phyloP scores from a whole-genome alignment of 2,329 filamentous ascomycete species.

The Fonsecaea erecta region DNA sequence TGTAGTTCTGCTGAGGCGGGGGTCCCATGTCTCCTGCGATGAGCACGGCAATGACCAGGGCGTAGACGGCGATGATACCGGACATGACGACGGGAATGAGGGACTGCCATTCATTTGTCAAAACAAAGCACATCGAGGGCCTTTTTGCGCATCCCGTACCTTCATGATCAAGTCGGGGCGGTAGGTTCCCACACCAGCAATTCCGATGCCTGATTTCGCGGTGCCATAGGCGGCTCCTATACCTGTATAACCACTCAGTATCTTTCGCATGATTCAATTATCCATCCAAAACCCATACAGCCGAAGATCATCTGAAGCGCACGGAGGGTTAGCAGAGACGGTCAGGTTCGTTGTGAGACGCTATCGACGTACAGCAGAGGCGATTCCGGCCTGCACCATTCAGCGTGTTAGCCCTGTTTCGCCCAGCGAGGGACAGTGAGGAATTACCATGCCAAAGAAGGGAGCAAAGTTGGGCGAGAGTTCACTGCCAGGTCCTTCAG shows the following conservation, averaged over 20 bases:
- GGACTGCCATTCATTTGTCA: conserved; percentile 44
- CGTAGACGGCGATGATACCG: conserved; percentile 98
- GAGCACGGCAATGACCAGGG: conserved; percentile 92
- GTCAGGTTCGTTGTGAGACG: background rate
- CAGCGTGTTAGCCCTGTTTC: conserved; percentile 37
- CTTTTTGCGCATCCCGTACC: conserved; percentile 44
- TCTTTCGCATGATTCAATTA: background rate
- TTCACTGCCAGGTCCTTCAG: conserved; percentile 50
- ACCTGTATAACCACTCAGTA: conserved; percentile 51
- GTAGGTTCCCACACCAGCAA: conserved; percentile 69
- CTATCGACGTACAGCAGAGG: conserved; percentile 48
- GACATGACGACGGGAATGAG: conserved; percentile 77
- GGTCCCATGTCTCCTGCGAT: conserved; percentile 88
- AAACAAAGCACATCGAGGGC: background rate
- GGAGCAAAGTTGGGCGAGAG: conserved; percentile 67
- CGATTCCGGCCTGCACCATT: conserved; percentile 52
- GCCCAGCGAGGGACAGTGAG: conserved; percentile 6
- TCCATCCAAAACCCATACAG: conserved; percentile 44
- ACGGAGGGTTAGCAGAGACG: conserved; percentile 11
- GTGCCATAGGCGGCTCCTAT: conserved; percentile 70
- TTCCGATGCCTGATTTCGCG: conserved; percentile 70
- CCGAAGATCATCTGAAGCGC: conserved; percentile 56
- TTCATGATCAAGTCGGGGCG: conserved; percentile 72
- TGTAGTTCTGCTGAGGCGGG: conserved; percentile 71
- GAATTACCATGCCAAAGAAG: conserved; percentile 69